Conservation (phyloP, 495 filamentous ascomycete genomes). For the Neurospora africana region DNA sequence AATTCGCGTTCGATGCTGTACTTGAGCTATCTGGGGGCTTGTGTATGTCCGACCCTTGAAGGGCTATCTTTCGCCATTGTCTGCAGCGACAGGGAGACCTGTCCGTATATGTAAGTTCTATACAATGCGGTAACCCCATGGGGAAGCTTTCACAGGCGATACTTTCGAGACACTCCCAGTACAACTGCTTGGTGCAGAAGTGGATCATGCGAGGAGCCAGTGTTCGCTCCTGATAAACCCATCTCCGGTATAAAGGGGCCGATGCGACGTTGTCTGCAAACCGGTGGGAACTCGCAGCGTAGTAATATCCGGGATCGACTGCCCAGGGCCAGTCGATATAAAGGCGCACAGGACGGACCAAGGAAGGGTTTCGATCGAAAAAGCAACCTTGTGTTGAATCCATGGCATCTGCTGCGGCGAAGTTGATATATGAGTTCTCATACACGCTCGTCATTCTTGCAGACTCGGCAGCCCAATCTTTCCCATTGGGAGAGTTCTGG, state of each 20-base stretch:
- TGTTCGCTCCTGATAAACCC: conserved; percentile 2
- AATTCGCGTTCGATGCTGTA: rapidly evolving
- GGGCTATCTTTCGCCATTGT: not conserved
- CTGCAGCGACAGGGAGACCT: no score
- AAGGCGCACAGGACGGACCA: not conserved
- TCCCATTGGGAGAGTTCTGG: conserved; percentile 1
- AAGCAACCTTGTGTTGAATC: not conserved
- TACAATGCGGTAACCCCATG: not conserved
- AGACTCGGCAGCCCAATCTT: conserved; percentile 27
- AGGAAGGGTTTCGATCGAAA: not conserved
- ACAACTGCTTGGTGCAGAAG: not conserved
- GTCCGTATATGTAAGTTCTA: no score
- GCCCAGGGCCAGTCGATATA: not conserved
- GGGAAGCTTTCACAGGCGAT: not conserved
- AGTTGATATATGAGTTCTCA: conserved; percentile 15
- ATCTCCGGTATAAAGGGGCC: not conserved
- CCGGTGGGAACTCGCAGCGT: not conserved
- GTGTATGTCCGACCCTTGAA: not conserved
- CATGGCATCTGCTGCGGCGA: conserved; percentile 3
- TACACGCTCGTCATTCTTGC: conserved; percentile 27
- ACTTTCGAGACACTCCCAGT: not conserved
- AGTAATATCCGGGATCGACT: not conserved
- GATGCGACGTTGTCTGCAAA: not conserved
- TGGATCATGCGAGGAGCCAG: not conserved
- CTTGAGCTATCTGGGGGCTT: rapidly evolving